phyloP scores from a whole-genome alignment of 768 basidiomycete species.

The Termitomyces sp. region DNA sequence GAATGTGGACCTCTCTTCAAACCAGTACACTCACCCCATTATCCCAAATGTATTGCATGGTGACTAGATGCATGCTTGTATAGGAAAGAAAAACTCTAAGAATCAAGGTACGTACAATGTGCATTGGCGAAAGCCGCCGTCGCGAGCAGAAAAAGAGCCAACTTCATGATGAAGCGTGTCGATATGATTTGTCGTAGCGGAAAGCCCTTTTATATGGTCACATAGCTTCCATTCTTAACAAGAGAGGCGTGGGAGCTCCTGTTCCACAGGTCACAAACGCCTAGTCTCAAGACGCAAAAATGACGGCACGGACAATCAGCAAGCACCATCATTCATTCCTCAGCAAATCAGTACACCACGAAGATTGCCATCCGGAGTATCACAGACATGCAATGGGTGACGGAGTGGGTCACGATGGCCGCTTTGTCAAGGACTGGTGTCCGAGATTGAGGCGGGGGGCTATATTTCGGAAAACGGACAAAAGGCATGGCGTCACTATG shows the following conservation, averaged over 20 bases:
- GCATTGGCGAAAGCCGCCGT: constrained; percentile 32
- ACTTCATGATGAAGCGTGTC: constrained; percentile 29
- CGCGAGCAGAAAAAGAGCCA: constrained; percentile 28
- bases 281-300: constrained; percentile 2
- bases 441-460: constrained; percentile 23
- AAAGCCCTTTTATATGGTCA: not conserved
- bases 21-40: constrained; percentile 35
- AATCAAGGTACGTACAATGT: constrained; percentile 24
- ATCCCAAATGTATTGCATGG: constrained; percentile 52
- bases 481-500: constrained; percentile 4
- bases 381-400: not conserved
- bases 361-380: not conserved
- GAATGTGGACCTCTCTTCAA: not conserved
- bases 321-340: not conserved
- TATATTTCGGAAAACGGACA: constrained; percentile 12
- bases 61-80: constrained; percentile 29
- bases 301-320: not conserved
- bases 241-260: not conserved
- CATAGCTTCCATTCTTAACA: constrained; percentile 4
- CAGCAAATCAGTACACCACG: not conserved
- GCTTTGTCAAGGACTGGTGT: constrained; percentile 13
- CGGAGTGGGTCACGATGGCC: constrained; percentile 17
- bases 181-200: not conserved
- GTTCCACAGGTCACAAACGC: not conserved
- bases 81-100: not conserved